Evolutionary conservation across 768 basidiomycete species (phyloP).

Genomic region (Pulveroboletus sp.): DNA sequence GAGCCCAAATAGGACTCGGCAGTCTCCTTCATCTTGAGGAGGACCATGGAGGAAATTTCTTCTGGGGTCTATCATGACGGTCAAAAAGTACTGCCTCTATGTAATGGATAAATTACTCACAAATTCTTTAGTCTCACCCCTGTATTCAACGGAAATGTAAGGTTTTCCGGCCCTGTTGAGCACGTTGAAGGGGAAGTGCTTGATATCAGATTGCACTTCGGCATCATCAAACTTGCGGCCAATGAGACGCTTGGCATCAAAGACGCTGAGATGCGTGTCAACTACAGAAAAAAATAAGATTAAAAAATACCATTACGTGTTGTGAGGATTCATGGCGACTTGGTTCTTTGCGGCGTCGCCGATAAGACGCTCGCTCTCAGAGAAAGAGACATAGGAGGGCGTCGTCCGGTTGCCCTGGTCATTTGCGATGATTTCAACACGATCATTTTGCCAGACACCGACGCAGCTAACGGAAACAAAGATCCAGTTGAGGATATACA

Average conservation of each 20-base stretch:
- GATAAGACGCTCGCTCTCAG: constrained; percentile 92
- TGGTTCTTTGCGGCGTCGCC: constrained; percentile 99
- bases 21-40: constrained; percentile 97
- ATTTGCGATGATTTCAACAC: constrained; percentile 97
- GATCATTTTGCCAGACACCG: constrained; percentile 99
- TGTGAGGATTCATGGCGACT: constrained; percentile 96
- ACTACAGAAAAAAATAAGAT: not conserved
- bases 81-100: constrained; percentile 12
- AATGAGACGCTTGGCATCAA: constrained; percentile 97
- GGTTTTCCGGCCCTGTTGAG: constrained; percentile 86
- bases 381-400: constrained; percentile 94
- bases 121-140: constrained; percentile 91
- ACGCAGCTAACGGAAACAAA: constrained; percentile 65
- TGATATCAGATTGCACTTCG: constrained; percentile 79
- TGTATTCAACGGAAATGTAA: constrained; percentile 84
- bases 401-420: constrained; percentile 95
- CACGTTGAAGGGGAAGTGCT: constrained; percentile 95
- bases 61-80: constrained; percentile 67
- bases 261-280: constrained; percentile 54
- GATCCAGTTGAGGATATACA: constrained; percentile 7
- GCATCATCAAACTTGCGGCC: constrained; percentile 85
- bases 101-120: constrained; percentile 39
- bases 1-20: constrained; percentile 94
- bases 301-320: constrained; percentile 48
- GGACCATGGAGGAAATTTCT: constrained; percentile 97